These are phyloP conservation scores for Neurospora pannonica DNA, from an alignment of 495 filamentous ascomycete species.

Conservation along the genomic window DNA sequence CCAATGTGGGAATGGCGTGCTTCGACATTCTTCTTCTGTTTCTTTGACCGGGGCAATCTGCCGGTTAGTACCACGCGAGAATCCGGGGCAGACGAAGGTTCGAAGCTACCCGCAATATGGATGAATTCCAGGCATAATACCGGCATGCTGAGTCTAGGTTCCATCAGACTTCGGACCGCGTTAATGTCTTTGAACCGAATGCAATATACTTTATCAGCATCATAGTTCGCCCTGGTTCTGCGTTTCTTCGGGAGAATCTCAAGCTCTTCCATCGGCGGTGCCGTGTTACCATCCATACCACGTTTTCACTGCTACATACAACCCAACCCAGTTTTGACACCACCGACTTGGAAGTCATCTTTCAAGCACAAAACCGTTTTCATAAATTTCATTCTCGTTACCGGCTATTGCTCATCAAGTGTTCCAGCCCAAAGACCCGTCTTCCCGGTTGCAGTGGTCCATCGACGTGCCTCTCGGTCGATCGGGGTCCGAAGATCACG, in stretches of 20 bases:
- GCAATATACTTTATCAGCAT: neutral
- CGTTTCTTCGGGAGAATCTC: neutral
- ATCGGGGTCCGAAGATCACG: neutral
- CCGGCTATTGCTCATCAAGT: neutral
- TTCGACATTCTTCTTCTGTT: neutral
- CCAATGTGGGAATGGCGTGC: neutral
- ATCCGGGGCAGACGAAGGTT: neutral
- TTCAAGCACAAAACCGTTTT: neutral
- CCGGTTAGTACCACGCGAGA: neutral
- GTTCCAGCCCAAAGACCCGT: neutral
- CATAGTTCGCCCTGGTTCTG: neutral
- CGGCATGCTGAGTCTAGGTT: neutral
- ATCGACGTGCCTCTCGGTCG: neutral
- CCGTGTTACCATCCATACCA: neutral
- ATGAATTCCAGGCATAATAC: neutral
- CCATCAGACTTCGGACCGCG: neutral
- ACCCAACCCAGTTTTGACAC: neutral
- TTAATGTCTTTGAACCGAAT: neutral
- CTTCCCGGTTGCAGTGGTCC: neutral
- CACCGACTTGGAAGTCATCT: neutral
- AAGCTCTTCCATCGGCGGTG: neutral
- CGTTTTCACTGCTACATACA: constrained; percentile 1
- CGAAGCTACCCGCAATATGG: constrained; percentile 1
- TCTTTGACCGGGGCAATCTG: neutral
- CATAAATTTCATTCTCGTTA: neutral